Evolutionary conservation across 345 rosid genomes (phyloP), one percentile per base, ranked within the genome.

Genomic region (Acer yangbiense): DNA sequence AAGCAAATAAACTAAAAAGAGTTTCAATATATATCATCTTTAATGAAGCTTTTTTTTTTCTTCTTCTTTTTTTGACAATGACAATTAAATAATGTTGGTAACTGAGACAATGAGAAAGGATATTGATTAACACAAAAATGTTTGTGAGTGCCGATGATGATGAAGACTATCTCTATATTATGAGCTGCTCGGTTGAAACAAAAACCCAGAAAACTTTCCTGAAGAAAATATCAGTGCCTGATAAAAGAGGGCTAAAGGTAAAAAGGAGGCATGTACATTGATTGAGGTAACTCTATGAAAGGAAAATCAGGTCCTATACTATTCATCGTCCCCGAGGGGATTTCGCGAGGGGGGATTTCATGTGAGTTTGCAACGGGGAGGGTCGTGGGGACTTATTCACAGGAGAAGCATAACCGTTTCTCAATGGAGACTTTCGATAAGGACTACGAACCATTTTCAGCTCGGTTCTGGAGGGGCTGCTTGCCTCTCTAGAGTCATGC

Each of bases 401-500:
- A 21, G 86, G 77, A 11, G 81, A 76, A 65, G 12, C 46, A 6
- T 14, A 64, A 25, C 52, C 61, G 61, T 57, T 21, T 61, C 60
- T 72, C 48, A 61, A 29, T 1, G 78, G 82, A 68, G 77, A 77
- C 63, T 46, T 61, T 6, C n/a, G 64, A 21, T 8, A 32, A 23
- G 80, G 78, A 20, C 73, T 61, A 20, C 25, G 62, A 4, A 55
- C 13, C 27, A 60, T 6, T 13, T 57, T 61, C 68, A 21, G 73
- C 44, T 74, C 74, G 27, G 74, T 67, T 29, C 25, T 63, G 1
- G 63, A 17, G 43, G 82, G 69, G 58, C 76, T 69, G 32, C 20
- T 23, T 48, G 54, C 62, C 13, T 57, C 79, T 65, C 78, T 87
- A 1, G 81, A 68, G 64, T 46, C 67, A 9, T 82, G 77, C 62